Conservation (phyloP, 192 early-diverging fungal species). For the Backusella psychrophila region DNA sequence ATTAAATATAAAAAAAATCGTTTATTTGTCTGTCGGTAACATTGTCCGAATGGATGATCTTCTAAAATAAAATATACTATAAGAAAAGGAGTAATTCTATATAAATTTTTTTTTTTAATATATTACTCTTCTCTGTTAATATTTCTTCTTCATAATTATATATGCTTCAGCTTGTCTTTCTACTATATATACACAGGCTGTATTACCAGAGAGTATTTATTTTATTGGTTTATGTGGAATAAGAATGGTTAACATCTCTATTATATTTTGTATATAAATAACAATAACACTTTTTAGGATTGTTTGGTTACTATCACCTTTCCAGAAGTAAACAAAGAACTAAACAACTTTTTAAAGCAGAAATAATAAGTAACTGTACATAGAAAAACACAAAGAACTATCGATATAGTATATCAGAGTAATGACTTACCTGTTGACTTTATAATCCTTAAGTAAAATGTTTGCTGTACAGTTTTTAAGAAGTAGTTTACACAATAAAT, state of each 20-base stretch:
- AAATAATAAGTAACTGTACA: not conserved
- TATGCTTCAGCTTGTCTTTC: not conserved
- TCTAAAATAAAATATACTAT: not conserved
- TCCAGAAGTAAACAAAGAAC: not conserved
- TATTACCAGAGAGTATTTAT: not conserved
- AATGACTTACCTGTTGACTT: not conserved
- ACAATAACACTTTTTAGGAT: not conserved
- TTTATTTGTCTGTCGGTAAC: slow-evolving; percentile 2
- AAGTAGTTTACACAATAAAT: not conserved
- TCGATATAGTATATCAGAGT: not conserved
- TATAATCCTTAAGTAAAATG: not conserved
- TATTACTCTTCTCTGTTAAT: not conserved
- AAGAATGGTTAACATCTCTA: not conserved
- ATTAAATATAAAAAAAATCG: not conserved
- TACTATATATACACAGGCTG: not conserved
- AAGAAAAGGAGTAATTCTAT: not conserved
- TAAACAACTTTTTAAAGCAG: not conserved
- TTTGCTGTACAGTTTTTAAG: not conserved
- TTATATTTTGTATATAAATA: not conserved
- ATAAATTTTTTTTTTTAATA: not conserved
- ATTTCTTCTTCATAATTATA: not conserved
- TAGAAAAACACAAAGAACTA: not conserved
- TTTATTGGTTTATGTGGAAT: not conserved
- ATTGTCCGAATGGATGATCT: not conserved
- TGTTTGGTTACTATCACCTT: not conserved